Evolutionary conservation across 1,284 basidiomycete genomes (phyloP).

Genomic region (Puccinia hordei): DNA sequence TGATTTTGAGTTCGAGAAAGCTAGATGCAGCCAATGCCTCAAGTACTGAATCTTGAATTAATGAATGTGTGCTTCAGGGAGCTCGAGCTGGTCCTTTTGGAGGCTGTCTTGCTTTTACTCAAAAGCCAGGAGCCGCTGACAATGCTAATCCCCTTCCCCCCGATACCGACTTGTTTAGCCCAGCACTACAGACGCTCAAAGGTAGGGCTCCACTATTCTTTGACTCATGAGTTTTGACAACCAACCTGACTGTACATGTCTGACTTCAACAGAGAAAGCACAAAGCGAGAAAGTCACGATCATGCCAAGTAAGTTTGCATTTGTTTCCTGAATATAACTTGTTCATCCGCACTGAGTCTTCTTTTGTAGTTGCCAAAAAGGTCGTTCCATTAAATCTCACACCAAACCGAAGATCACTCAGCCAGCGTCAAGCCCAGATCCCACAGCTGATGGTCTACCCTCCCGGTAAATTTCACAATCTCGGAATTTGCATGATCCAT

Average conservation of each 20-base stretch:
- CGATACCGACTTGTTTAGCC: conserved; percentile 33
- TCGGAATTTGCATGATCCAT: neutral
- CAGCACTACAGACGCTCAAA: conserved; percentile 1
- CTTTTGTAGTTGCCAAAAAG: conserved; percentile 31
- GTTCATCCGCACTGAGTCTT: neutral
- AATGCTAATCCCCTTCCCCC: conserved; percentile 18
- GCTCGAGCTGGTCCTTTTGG: conserved; percentile 49
- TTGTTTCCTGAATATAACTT: neutral
- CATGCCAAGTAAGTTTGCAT: conserved; percentile 43
- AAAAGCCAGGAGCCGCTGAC: conserved; percentile 18
- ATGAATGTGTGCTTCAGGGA: conserved; percentile 2
- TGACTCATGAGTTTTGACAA: neutral
- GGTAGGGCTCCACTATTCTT: neutral
- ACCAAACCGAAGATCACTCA: neutral
- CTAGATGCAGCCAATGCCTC: neutral
- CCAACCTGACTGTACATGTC: neutral
- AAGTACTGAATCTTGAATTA: neutral
- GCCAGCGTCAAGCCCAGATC: neutral
- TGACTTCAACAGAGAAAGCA: conserved; percentile 29
- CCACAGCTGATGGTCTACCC: conserved; percentile 35
- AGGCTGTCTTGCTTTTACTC: conserved; percentile 49
- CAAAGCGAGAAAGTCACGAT: conserved; percentile 30
- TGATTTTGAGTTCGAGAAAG: no score
- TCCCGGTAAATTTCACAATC: conserved; percentile 3
- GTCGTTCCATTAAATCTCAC: conserved; percentile 31